Conservation (phyloP, 352 stramenopile species). For the Pythium apleroticum region DNA sequence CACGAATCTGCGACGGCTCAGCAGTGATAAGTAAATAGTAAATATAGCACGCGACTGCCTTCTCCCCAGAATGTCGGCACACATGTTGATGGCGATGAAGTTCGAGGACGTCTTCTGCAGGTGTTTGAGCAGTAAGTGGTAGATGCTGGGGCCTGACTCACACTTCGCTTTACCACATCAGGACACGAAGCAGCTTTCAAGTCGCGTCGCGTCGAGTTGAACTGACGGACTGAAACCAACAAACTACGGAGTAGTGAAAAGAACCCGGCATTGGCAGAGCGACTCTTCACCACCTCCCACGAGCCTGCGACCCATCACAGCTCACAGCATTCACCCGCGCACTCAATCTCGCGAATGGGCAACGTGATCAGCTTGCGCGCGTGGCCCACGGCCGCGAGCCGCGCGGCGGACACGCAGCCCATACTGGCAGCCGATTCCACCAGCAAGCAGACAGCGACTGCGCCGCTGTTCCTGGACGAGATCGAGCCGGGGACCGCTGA, state of each 20-base stretch:
- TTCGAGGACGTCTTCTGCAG: neutral
- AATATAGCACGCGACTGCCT: constrained; percentile 1
- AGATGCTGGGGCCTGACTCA: neutral
- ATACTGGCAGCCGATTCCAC: constrained; percentile 2
- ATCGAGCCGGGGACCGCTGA: constrained; percentile 39
- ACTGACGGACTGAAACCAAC: too few species aligned
- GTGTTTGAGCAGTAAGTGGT: neutral
- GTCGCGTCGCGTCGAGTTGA: neutral
- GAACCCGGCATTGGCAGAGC: neutral
- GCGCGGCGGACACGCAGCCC: constrained; percentile 7
- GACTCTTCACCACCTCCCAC: neutral
- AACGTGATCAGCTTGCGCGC: constrained; percentile 23
- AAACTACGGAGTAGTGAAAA: neutral
- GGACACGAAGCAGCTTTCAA: neutral
- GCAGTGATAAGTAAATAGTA: constrained; percentile 9
- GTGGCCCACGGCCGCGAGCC: neutral
- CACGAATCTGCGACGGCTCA: neutral
- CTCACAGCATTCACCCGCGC: neutral
- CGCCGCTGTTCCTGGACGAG: constrained; percentile 53
- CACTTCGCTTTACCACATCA: neutral
- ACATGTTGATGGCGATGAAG: neutral
- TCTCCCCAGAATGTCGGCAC: too few species aligned
- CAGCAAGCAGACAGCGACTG: neutral
- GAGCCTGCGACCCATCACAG: neutral
- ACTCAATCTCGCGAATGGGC: constrained; percentile 14